These are phyloP conservation scores for Myxozyma nipponensis DNA, from an alignment of 805 yeast genomes.

Conservation along the genomic window DNA sequence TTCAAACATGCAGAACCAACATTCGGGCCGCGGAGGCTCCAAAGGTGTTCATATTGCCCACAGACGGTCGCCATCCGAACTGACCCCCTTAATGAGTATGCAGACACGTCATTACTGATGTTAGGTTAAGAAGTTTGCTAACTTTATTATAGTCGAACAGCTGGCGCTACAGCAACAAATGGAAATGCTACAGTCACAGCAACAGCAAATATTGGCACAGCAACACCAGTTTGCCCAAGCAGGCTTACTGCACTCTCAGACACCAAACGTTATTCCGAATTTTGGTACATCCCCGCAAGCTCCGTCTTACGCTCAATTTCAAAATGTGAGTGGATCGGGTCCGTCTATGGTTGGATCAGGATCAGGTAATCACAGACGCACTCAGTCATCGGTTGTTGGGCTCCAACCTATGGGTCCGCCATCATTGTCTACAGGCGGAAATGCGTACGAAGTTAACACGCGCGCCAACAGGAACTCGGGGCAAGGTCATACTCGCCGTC, in stretches of 20 bases:
- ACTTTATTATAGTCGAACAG: conserved; percentile 51
- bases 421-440: conserved; percentile 3
- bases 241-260: conserved; percentile 30
- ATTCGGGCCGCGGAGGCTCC: conserved; percentile 36
- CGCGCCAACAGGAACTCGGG: conserved; percentile 15
- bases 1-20: conserved; percentile 23
- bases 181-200: conserved; percentile 88
- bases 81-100: conserved; percentile 81
- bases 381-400: conserved; percentile 35
- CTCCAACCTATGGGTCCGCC: conserved; percentile 20
- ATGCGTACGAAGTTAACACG: conserved; percentile 9
- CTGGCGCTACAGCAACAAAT: conserved; percentile 79
- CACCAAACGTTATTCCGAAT: conserved; percentile 10
- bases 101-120: conserved; percentile 13
- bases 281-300: conserved; percentile 16
- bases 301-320: conserved; percentile 9
- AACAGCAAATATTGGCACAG: conserved; percentile 75
- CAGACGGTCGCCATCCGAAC: conserved; percentile 90
- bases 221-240: conserved; percentile 47
- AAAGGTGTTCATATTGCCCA: conserved; percentile 89
- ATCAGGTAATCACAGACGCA: conserved; percentile 35
- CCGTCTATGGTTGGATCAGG: background rate
- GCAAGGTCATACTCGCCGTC: conserved; percentile 83
- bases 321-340: background rate
- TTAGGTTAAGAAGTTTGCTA: background rate